These are phyloP conservation scores for Psidium guajava DNA, from an alignment of 345 rosid species.

Conservation along the genomic window DNA sequence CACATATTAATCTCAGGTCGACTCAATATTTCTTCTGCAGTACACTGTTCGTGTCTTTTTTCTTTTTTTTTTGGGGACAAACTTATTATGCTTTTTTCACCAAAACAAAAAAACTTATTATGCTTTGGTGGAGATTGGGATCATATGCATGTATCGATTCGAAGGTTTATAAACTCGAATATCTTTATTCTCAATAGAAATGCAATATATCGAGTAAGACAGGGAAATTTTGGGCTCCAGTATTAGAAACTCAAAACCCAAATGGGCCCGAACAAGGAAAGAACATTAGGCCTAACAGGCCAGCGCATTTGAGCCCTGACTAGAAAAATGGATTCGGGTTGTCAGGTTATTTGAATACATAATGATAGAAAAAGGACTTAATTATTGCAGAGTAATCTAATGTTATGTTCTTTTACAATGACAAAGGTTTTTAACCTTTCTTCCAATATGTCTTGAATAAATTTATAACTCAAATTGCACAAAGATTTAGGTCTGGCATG, in stretches of 20 bases:
- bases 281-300: not conserved
- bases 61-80: not conserved
- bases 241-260: not conserved
- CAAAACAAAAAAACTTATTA: too few relatives aligned
- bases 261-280: not conserved
- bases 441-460: not conserved
- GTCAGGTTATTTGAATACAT: not conserved
- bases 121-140: not conserved
- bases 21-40: not conserved
- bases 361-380: not conserved
- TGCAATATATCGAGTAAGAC: not conserved
- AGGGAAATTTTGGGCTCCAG: not conserved
- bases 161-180: not conserved
- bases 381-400: not conserved
- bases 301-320: not conserved
- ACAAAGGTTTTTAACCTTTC: not conserved
- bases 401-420: not conserved
- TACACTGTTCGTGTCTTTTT: not conserved
- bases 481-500: not conserved
- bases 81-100: not conserved
- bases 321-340: not conserved
- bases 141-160: not conserved
- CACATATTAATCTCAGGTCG: not conserved
- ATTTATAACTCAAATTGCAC: not conserved
- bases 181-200: not conserved